A percentile compares a stretch with the other conserved stretches of the same genome.
These are phyloP conservation scores for Hordeum marinum DNA, from an alignment of 176 grass and related monocot genomes.

Conservation along the genomic window DNA sequence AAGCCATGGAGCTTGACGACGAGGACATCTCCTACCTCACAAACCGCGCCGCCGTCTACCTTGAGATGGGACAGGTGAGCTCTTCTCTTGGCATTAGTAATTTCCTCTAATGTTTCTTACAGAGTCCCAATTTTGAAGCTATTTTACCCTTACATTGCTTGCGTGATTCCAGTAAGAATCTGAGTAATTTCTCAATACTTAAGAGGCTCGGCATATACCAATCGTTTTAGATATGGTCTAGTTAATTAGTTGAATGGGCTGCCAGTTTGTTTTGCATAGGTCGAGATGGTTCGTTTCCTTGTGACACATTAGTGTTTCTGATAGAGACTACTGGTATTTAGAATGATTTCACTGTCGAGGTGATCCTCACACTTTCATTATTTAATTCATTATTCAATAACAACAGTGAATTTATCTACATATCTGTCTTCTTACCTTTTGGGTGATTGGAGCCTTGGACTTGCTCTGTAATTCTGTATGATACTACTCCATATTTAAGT, in stretches of 20 bases:
- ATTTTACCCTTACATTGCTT: not conserved
- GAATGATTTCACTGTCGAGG: not conserved
- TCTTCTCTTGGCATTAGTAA: not conserved
- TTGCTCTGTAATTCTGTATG: not conserved
- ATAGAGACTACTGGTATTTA: not conserved
- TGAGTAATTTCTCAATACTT: not conserved
- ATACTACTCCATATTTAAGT: not conserved
- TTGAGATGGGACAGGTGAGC: slow-evolving; percentile 93
- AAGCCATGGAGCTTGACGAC: slow-evolving; percentile 75
- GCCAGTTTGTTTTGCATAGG: not conserved
- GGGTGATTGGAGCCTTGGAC: not conserved
- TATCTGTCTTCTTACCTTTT: not conserved
- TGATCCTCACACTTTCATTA: not conserved
- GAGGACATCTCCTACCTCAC: slow-evolving; percentile 87
- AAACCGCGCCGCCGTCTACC: slow-evolving; percentile 86
- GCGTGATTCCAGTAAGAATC: not conserved
- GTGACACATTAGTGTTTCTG: not conserved
- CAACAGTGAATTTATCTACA: not conserved
- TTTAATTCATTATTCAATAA: not conserved
- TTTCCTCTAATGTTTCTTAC: not conserved
- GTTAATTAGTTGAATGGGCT: not conserved
- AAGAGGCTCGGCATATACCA: not conserved
- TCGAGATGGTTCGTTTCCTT: not conserved
- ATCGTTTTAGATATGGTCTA: not conserved
- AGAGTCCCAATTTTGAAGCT: not conserved